Percentiles rank a stretch among this genome's conserved stretches.
phyloP scores from a whole-genome alignment of 164 flowering plant genomes.

The Chimonanthus praecox region DNA sequence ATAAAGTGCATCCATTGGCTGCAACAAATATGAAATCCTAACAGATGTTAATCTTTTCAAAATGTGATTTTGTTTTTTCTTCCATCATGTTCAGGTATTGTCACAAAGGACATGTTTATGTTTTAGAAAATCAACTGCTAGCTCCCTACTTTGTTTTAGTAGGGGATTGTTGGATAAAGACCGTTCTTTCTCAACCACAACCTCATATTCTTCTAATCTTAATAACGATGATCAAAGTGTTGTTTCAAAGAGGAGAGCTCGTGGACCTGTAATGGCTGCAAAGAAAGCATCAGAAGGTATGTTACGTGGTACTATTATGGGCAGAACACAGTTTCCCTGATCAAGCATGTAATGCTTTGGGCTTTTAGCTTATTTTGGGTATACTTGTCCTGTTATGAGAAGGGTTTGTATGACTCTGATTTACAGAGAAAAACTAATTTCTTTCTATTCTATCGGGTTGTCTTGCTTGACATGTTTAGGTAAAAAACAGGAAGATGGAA shows the following conservation, averaged over 20 bases:
- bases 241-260: conserved; percentile 61
- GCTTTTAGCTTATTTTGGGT: neutral
- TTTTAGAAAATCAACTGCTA: conserved; percentile 34
- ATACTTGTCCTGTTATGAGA: neutral
- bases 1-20: neutral
- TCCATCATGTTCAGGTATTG: conserved; percentile 42
- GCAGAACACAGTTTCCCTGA: neutral
- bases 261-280: conserved; percentile 87
- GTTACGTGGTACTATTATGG: neutral
- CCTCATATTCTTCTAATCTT: neutral
- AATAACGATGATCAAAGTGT: conserved; percentile 19
- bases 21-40: too few relatives aligned
- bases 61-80: neutral
- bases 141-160: conserved; percentile 25
- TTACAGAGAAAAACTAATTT: neutral
- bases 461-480: conserved; percentile 39
- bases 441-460: conserved; percentile 3
- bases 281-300: conserved; percentile 72
- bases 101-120: conserved; percentile 43
- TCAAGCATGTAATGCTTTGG: neutral
- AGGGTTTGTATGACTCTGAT: neutral
- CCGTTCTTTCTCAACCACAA: conserved; percentile 28
- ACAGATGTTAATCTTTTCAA: neutral
- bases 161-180: conserved; percentile 23
- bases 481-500: conserved; percentile 75